Base-by-base conservation (phyloP, 345 rosid genomes). In the Rhodamnia argentea region DNA sequence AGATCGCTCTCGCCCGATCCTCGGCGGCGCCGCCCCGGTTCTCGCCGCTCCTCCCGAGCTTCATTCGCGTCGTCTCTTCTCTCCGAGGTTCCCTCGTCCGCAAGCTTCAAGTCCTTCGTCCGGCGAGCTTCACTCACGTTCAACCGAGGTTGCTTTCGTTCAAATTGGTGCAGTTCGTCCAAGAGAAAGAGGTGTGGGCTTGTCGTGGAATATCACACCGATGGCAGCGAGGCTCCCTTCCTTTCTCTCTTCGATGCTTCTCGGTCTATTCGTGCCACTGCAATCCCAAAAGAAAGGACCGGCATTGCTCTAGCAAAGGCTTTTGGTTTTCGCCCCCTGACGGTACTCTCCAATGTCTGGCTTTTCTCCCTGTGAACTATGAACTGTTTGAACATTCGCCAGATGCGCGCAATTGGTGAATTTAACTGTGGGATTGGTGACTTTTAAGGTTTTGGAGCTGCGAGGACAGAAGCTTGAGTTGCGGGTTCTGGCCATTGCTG, bases 281-380 rank as follows among this genome's bases (percentile, higher is more conserved):
- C 50, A 55, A 29, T 32, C 84, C 58, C 78, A 5, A 53, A 47
- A 24, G 52, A 50, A 82, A 86, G 4, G 95, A 95, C 92, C 24
- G 98, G 97, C 87, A 85, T 97, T 85, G 99, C 98, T 20, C 84
- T 50, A 93, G 97, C 90, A 93, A 96, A 87, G 92, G 98, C 85
- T 96, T 90, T 91, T 84, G 0, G 92, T 40, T 57, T 93, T 87
- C 90, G 96, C 70, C 98, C 98, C 1, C 93, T 90, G 50, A 91
- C 93, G 91, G 98, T 97, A 89, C 52, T 22, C 51, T 44, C 4
- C 12, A 5, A 44, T 27, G 53, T 37, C 8, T 4, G 4, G 55
- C 23, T 50, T 57, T 1, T 37, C 26, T 78, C 55, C 26, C 52
- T 29, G 32, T 57, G 42, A n/a, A 13, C 56, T 82, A 42, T 14